These are phyloP conservation scores for Hippophae rhamnoides DNA, from an alignment of 306 rosid species.

Conservation along the genomic window DNA sequence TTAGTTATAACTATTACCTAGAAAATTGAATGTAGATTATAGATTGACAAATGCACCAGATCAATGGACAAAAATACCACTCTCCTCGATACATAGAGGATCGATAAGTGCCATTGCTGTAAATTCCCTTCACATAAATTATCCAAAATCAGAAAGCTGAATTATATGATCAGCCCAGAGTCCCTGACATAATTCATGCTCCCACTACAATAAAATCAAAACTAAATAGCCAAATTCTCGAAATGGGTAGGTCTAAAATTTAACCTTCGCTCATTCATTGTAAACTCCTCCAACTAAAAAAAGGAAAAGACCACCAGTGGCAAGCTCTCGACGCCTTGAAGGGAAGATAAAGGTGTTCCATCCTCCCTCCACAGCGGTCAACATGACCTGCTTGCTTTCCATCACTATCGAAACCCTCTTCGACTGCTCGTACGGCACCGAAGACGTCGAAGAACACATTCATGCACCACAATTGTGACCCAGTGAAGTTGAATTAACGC, in stretches of 20 bases:
- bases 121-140: slow-evolving; percentile 22
- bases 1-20: slow-evolving; percentile 49
- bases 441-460: slow-evolving; percentile 26
- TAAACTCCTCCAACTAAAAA: too few relatives aligned
- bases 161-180: slow-evolving; percentile 2
- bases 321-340: slow-evolving; percentile 40
- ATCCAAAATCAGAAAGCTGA: slow-evolving; percentile 11
- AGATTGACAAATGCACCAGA: slow-evolving; percentile 37
- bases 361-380: slow-evolving; percentile 86
- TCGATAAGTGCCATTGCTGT: slow-evolving; percentile 57
- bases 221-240: background rate
- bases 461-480: slow-evolving; percentile 12
- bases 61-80: slow-evolving; percentile 46
- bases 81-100: slow-evolving; percentile 52
- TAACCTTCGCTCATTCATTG: too few relatives aligned
- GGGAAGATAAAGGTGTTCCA: slow-evolving; percentile 74
- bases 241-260: background rate
- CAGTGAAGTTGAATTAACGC: slow-evolving; percentile 18
- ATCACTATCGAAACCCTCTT: slow-evolving; percentile 93
- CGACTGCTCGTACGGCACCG: slow-evolving; percentile 26
- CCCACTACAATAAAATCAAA: background rate
- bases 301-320: slow-evolving; percentile 44
- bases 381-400: slow-evolving; percentile 53
- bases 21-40: slow-evolving; percentile 18
- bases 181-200: background rate